Evolutionary conservation across 768 basidiomycete genomes (phyloP).

Genomic region (Mycena maculata): DNA sequence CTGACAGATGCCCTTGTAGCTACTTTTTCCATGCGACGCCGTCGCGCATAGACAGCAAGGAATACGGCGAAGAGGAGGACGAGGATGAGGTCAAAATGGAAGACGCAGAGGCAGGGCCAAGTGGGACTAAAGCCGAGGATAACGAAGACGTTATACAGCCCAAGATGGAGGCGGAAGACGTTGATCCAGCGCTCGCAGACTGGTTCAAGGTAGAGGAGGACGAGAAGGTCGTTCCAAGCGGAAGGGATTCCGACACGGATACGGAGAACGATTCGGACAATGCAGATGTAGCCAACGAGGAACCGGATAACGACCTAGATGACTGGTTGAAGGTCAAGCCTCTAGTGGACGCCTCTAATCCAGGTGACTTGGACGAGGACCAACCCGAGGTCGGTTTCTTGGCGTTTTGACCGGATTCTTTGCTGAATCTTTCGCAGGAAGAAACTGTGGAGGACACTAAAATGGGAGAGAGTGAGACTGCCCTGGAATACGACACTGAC

Average conservation of each 20-base stretch:
- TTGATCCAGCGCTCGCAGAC: conserved; percentile 64
- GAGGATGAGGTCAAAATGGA: conserved; percentile 43
- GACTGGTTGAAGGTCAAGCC: conserved; percentile 55
- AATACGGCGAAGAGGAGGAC: conserved; percentile 60
- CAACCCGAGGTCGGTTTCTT: conserved; percentile 17
- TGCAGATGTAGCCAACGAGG: conserved; percentile 60
- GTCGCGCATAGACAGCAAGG: conserved; percentile 58
- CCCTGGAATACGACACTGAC: conserved; percentile 82
- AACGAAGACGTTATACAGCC: conserved; percentile 37
- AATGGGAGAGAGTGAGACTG: conserved; percentile 80
- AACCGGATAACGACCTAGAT: conserved; percentile 44
- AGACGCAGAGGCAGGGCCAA: conserved; percentile 36
- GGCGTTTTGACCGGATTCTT: not conserved
- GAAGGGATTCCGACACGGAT: conserved; percentile 62
- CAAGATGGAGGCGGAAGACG: conserved; percentile 45
- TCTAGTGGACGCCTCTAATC: conserved; percentile 20
- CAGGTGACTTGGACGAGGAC: conserved; percentile 4
- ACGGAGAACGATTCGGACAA: conserved; percentile 80
- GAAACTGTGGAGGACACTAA: conserved; percentile 49
- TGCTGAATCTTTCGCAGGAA: conserved; percentile 31
- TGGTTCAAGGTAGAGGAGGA: conserved; percentile 70
- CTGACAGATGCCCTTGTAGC: conserved; percentile 47
- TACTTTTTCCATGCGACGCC: conserved; percentile 84
- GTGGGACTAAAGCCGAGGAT: conserved; percentile 35
- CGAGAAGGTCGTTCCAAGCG: conserved; percentile 38